phyloP scores from a whole-genome alignment of 2,329 filamentous ascomycete species.

The Biscogniauxia sp. region DNA sequence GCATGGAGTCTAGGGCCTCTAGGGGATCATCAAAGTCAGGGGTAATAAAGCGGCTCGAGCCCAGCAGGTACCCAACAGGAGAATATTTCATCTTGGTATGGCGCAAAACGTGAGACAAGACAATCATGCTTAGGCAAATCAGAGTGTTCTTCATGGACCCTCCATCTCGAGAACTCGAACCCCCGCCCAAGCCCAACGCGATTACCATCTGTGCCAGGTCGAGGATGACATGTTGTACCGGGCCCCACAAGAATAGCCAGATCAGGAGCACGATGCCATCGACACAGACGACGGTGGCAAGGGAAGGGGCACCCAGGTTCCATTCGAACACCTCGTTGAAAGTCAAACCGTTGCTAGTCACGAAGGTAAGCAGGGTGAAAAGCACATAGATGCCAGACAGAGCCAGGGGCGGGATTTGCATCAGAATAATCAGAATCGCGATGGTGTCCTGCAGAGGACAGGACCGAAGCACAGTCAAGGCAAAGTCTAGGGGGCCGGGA shows the following conservation, averaged over 20 bases:
- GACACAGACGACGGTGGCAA: constrained; percentile 80
- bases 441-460: constrained; percentile 93
- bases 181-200: constrained; percentile 83
- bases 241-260: constrained; percentile 85
- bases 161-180: constrained; percentile 65
- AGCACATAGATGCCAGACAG: constrained; percentile 87
- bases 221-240: constrained; percentile 82
- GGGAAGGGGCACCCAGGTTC: constrained; percentile 78
- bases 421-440: constrained; percentile 91
- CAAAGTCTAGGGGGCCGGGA: constrained; percentile 71
- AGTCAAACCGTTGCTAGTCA: constrained; percentile 76
- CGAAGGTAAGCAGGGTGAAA: constrained; percentile 90
- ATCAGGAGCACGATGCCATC: constrained; percentile 79
- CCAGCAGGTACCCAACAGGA: constrained; percentile 44
- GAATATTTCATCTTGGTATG: constrained; percentile 50
- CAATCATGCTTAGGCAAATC: constrained; percentile 67
- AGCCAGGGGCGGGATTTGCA: constrained; percentile 85
- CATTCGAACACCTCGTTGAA: constrained; percentile 91
- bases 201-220: constrained; percentile 93
- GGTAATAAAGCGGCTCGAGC: constrained; percentile 45
- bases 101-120: constrained; percentile 51
- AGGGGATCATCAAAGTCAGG: constrained; percentile 47
- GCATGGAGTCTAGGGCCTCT: constrained; percentile 38
- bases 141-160: constrained; percentile 67
- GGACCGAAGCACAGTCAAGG: constrained; percentile 81